These are phyloP conservation scores for Cutaneotrichosporon spelunceum DNA, from an alignment of 1,284 basidiomycete genomes.

Conservation along the genomic window DNA sequence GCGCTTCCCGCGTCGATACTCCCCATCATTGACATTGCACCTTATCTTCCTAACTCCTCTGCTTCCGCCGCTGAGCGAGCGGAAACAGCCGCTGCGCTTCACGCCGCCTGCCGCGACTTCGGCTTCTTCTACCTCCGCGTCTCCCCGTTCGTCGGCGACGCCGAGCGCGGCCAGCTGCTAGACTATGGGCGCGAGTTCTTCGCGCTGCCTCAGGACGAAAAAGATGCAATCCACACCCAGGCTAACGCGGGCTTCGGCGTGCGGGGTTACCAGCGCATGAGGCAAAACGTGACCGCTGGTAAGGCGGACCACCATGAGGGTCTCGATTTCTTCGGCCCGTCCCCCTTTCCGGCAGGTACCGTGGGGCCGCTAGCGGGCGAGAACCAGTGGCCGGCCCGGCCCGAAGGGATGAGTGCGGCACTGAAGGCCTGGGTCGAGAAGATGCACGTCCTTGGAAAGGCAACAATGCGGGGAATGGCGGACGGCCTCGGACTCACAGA, in stretches of 20 bases:
- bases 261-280: conserved; percentile 59
- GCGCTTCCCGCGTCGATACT: conserved; percentile 17
- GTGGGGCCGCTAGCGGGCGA: conserved; percentile 55
- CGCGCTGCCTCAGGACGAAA: conserved; percentile 63
- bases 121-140: conserved; percentile 85
- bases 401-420: conserved; percentile 58
- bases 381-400: conserved; percentile 70
- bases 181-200: conserved; percentile 70
- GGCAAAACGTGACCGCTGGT: conserved; percentile 78
- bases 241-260: conserved; percentile 59
- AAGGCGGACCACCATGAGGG: conserved; percentile 81
- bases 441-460: conserved; percentile 64
- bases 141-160: conserved; percentile 57
- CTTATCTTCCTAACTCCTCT: conserved; percentile 30
- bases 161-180: conserved; percentile 65
- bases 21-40: conserved; percentile 47
- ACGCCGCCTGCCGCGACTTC: conserved; percentile 68
- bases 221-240: conserved; percentile 58
- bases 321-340: conserved; percentile 71
- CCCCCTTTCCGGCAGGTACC: conserved; percentile 25
- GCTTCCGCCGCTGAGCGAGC: conserved; percentile 5
- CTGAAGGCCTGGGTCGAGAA: conserved; percentile 71
- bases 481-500: conserved; percentile 67
- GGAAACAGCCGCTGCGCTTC: conserved; percentile 60
- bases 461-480: conserved; percentile 62